Conservation (phyloP, 2,329 filamentous ascomycete species). For the Chaetomiaceae sp. region DNA sequence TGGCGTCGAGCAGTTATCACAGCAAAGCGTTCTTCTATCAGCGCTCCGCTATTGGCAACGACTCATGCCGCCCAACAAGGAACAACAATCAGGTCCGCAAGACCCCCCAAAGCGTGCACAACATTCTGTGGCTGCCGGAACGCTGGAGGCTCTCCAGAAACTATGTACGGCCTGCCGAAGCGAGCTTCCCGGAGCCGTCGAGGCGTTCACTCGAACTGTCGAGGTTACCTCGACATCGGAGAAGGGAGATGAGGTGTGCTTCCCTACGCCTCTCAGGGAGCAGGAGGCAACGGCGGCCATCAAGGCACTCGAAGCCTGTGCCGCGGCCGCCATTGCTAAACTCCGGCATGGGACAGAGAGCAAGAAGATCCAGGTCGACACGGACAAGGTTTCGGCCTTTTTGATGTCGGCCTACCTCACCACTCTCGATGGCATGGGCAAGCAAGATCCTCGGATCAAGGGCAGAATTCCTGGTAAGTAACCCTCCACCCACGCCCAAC, state of each 20-base stretch:
- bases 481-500: too few relatives aligned
- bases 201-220: conserved; percentile 29
- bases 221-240: conserved; percentile 30
- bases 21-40: conserved; percentile 15
- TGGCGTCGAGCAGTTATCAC: background rate
- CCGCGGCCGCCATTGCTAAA: conserved; percentile 57
- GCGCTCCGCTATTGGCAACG: conserved; percentile 15
- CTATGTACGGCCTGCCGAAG: conserved; percentile 28
- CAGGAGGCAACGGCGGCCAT: conserved; percentile 43
- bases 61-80: conserved; percentile 1
- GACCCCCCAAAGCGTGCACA: background rate
- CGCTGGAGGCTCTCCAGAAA: conserved; percentile 29
- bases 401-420: conserved; percentile 56
- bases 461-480: conserved; percentile 32
- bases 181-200: conserved; percentile 34
- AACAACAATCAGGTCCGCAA: background rate
- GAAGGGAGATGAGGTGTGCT: conserved; percentile 33
- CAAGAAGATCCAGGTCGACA: conserved; percentile 45
- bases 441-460: conserved; percentile 44
- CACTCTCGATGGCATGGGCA: conserved; percentile 50
- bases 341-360: conserved; percentile 42
- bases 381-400: conserved; percentile 51
- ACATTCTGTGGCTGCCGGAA: conserved; percentile 34
- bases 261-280: conserved; percentile 40
- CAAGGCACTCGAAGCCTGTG: conserved; percentile 56